Conservation (phyloP, 1,139 yeast genomes). For the Taiozyma onychis region DNA sequence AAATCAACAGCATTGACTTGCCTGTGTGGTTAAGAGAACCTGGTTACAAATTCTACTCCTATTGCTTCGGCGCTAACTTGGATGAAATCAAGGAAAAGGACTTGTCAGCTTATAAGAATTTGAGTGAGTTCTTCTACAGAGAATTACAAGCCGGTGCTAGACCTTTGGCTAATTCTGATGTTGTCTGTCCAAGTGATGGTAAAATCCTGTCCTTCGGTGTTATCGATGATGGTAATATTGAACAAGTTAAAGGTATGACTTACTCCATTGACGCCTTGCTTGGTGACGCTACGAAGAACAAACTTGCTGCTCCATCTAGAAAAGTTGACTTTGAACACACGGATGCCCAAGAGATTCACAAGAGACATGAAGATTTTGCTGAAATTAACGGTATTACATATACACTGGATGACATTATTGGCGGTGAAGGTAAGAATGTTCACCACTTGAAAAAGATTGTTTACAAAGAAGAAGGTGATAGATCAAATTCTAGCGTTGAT, state of each 20-base stretch:
- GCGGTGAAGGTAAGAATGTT: conserved; percentile 35
- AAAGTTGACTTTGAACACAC: conserved; percentile 40
- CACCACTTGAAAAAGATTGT: conserved; percentile 39
- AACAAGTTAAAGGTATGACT: conserved; percentile 95
- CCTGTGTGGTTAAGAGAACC: conserved; percentile 90
- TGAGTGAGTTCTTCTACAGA: conserved; percentile 90
- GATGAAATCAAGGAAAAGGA: conserved; percentile 87
- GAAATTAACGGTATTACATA: conserved; percentile 69
- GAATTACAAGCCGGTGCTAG: conserved; percentile 73
- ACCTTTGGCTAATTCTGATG: conserved; percentile 58
- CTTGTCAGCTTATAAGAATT: conserved; percentile 64
- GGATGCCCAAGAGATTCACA: conserved; percentile 36
- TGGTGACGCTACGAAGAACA: conserved; percentile 48
- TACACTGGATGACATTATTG: conserved; percentile 64
- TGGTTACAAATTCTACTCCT: conserved; percentile 72
- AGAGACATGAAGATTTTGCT: conserved; percentile 74
- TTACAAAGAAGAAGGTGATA: conserved; percentile 58
- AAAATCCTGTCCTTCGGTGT: conserved; percentile 80
- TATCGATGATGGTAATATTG: conserved; percentile 76
- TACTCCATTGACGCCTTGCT: conserved; percentile 86
- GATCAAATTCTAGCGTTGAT: conserved; percentile 34
- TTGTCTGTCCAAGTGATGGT: conserved; percentile 95
- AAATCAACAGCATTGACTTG: conserved; percentile 71
- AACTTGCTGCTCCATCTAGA: conserved; percentile 57
- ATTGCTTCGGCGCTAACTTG: conserved; percentile 79